Conservation (phyloP, 768 basidiomycete species). For the Russula sp. region DNA sequence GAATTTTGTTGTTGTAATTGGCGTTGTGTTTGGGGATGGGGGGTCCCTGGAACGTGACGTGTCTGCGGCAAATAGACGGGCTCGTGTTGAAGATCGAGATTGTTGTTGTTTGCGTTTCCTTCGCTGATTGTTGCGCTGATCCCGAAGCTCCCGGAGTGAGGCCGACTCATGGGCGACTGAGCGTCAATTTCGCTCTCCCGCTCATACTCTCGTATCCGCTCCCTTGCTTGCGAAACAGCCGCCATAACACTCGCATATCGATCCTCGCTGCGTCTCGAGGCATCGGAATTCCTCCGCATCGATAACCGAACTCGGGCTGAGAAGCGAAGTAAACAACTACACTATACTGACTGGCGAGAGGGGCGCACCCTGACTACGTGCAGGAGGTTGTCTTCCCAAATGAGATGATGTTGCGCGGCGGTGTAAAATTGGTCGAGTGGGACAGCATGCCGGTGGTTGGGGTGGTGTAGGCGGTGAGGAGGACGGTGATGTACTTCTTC, state of each 20-base stretch:
- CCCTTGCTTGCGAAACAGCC: slow-evolving; percentile 18
- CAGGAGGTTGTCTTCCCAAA: slow-evolving; percentile 4
- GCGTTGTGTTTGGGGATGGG: slow-evolving; percentile 12
- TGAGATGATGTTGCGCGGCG: slow-evolving; percentile 15
- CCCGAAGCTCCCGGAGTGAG: slow-evolving; percentile 20
- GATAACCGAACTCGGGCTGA: slow-evolving; percentile 21
- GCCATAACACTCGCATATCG: slow-evolving; percentile 20
- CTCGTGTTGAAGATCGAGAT: slow-evolving; percentile 18
- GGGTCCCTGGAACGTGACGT: slow-evolving; percentile 26
- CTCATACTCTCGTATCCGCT: slow-evolving; percentile 9
- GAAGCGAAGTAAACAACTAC: slow-evolving; percentile 2
- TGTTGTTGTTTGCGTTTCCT: slow-evolving; percentile 3
- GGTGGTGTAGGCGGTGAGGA: slow-evolving; percentile 15
- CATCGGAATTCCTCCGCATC: slow-evolving; percentile 21
- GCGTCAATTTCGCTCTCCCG: not conserved
- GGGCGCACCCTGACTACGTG: slow-evolving; percentile 21
- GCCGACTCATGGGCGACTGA: not conserved
- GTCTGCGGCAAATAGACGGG: slow-evolving; percentile 18
- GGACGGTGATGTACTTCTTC: slow-evolving; percentile 13
- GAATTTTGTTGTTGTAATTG: not conserved
- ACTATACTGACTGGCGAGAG: not conserved
- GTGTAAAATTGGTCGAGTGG: slow-evolving; percentile 24
- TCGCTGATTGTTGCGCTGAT: slow-evolving; percentile 15
- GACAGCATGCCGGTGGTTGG: slow-evolving; percentile 25
- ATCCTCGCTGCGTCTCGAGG: slow-evolving; percentile 12